These are phyloP conservation scores for Aphanomyces cochlioides DNA, from an alignment of 352 stramenopile genomes.

Conservation along the genomic window DNA sequence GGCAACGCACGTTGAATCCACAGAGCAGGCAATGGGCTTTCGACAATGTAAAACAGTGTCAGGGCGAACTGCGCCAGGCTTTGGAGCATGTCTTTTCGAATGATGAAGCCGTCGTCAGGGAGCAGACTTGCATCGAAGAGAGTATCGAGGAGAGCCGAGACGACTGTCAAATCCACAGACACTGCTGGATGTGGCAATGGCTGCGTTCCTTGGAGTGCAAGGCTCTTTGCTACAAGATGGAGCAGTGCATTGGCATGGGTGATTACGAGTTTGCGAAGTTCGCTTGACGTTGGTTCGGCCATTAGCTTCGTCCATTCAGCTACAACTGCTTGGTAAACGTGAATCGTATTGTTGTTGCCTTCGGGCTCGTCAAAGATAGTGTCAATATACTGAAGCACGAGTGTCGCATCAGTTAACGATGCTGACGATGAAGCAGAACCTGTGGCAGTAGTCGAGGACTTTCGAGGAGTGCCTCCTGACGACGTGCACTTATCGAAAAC, in stretches of 20 bases:
- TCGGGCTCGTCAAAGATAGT: conserved; percentile 9
- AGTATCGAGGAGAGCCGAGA: conserved; percentile 46
- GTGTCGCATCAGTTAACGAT: not conserved
- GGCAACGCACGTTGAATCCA: conserved; percentile 12
- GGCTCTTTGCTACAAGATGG: conserved; percentile 63
- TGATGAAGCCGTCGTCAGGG: conserved; percentile 36
- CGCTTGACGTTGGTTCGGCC: conserved; percentile 40
- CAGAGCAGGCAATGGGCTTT: conserved; percentile 42
- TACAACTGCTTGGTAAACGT: conserved; percentile 35
- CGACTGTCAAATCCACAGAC: conserved; percentile 38
- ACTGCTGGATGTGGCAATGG: conserved; percentile 30
- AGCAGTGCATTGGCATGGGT: conserved; percentile 53
- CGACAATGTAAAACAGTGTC: conserved; percentile 51
- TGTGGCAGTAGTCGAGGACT: not conserved
- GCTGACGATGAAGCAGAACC: not conserved
- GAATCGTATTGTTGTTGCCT: not conserved
- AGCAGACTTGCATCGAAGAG: conserved; percentile 37
- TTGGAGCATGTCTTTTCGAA: conserved; percentile 66
- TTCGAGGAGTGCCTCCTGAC: not conserved
- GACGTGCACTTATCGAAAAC: conserved; percentile 19
- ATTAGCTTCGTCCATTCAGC: conserved; percentile 57
- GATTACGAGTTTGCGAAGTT: conserved; percentile 36
- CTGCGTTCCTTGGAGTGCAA: conserved; percentile 44
- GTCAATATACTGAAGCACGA: conserved; percentile 18
- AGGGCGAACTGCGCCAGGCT: conserved; percentile 56